phyloP scores from a whole-genome alignment of 805 yeast genomes.

The Isabelozyma gotoi region DNA sequence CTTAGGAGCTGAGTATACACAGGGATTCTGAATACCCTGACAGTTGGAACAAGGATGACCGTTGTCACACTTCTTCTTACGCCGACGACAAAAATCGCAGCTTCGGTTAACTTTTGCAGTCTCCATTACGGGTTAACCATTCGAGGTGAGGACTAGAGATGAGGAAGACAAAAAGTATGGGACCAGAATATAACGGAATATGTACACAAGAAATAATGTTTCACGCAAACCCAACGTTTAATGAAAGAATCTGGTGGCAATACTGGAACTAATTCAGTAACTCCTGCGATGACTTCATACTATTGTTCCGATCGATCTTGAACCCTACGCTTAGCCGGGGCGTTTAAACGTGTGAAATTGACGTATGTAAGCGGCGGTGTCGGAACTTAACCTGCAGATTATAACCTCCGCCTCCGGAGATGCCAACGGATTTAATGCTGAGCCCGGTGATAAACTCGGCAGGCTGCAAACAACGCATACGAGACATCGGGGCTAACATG shows the following conservation, averaged over 20 bases:
- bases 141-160: neutral
- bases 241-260: too few species aligned
- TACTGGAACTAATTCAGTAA: too few species aligned
- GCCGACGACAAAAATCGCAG: constrained; percentile 48
- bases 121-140: neutral
- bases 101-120: constrained; percentile 4
- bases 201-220: too few species aligned
- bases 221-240: too few species aligned
- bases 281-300: too few species aligned
- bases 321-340: too few species aligned
- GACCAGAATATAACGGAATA: neutral
- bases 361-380: neutral
- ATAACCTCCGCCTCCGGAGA: neutral
- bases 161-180: constrained; percentile 2
- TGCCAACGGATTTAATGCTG: neutral
- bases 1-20: constrained; percentile 20
- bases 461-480: too few species aligned
- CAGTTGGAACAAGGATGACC: constrained; percentile 43
- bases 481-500: too few species aligned
- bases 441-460: too few species aligned
- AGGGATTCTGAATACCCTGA: constrained; percentile 24
- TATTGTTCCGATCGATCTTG: too few species aligned
- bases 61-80: constrained; percentile 55
- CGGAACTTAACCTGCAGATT: neutral
- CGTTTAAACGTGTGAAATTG: neutral